Conservation (phyloP, 768 basidiomycete species). For the Hygrophorus pudorinus region DNA sequence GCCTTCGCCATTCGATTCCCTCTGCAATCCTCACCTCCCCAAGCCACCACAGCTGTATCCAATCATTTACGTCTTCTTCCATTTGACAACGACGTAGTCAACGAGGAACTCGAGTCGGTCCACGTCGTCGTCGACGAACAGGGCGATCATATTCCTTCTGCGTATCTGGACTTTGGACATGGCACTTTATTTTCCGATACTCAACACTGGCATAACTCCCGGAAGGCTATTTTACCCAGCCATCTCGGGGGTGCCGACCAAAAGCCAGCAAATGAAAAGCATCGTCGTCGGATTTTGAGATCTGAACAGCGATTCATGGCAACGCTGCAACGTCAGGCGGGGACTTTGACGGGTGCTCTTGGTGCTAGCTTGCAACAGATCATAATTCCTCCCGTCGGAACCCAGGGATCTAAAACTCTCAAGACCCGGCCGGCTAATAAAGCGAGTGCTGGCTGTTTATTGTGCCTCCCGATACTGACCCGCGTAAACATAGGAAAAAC, state of each 20-base stretch:
- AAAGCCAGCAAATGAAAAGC: constrained; percentile 22
- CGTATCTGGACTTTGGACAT: constrained; percentile 28
- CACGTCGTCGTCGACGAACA: constrained; percentile 10
- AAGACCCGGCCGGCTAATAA: not conserved
- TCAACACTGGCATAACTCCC: constrained; percentile 48
- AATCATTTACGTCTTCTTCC: constrained; percentile 21
- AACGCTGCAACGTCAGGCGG: constrained; percentile 45
- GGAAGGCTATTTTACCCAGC: constrained; percentile 38
- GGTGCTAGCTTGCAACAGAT: constrained; percentile 44
- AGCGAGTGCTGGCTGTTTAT: not conserved
- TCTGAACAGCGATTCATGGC: constrained; percentile 51
- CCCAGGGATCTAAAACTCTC: not conserved
- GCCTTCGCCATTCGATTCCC: constrained; percentile 18
- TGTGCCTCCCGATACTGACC: not conserved
- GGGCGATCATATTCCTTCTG: constrained; percentile 7
- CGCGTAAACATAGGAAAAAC: constrained; percentile 2
- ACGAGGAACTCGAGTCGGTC: constrained; percentile 16
- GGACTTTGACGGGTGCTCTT: constrained; percentile 52
- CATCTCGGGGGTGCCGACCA: constrained; percentile 39
- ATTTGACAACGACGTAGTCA: constrained; percentile 27
- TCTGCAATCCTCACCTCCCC: not conserved
- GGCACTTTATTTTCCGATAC: constrained; percentile 37
- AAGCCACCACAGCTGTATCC: not conserved
- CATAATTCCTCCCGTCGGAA: constrained; percentile 36
- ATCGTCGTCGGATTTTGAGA: constrained; percentile 26